Base-by-base conservation (phyloP, 2,329 filamentous ascomycete genomes). In the Thelonectria olida region DNA sequence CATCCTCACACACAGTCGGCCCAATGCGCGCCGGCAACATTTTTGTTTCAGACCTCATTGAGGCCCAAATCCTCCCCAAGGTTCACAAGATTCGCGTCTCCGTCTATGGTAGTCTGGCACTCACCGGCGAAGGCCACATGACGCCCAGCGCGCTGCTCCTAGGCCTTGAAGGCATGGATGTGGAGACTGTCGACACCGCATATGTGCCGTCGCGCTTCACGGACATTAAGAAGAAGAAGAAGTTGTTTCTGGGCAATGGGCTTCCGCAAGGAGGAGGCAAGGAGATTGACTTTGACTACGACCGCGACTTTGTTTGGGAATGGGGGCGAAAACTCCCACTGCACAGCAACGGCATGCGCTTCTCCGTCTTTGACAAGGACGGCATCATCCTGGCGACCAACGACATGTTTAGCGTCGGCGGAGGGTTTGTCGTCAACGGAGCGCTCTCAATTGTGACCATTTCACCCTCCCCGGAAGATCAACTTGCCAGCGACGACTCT, bases 1-100 rank as follows among this genome's bases (percentile, higher is more conserved):
- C 81, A 0, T 84, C 82, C 2, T 84, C 81, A 10, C 82, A 84
- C 69, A 84, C 82, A 0, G 82, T 84, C 22, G 82, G 82, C 1
- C 82, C 82, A 17, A 84, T 84, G 82, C 80, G 82, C 17, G 82
- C 82, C 7, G 81, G 82, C 31, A 82, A 82, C 66, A 84, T 84
- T 65, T 84, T 84, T 62, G 77, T 84, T 20, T 74, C 79, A 15
- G 82, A 84, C 57, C 71, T 84, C 9, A 74, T 76, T 44, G 81
- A 84, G 56, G 81, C 81, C 19, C 76, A 75, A 17, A 69, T 84
- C 3, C 71, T 84, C 50, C 74, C 78, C 15, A 78, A 78, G 58
- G 81, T 83, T 50, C 71, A 81, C 68, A 80, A 76, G 66, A 83
- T 84, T 52, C 80, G 79, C 5, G 78, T 84, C 22, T 78, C 79